phyloP scores from a whole-genome alignment of 306 rosid species.

The Albizia julibrissin region DNA sequence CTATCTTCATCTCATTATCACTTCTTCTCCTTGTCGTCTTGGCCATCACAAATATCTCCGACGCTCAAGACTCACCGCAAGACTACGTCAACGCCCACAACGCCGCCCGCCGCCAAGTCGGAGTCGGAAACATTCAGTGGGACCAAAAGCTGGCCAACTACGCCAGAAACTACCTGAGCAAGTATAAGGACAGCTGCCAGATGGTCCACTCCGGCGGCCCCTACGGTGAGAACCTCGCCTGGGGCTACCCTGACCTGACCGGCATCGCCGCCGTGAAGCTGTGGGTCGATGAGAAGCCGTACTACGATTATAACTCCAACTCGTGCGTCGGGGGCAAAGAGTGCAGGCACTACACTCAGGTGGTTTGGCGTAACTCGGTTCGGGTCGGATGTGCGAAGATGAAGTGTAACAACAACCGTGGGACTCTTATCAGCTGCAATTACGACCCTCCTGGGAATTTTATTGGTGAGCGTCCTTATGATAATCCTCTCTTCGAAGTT shows the following conservation, averaged over 20 bases:
- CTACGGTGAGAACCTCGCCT: constrained; percentile 14
- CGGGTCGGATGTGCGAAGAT: constrained; percentile 42
- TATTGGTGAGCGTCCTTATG: constrained; percentile 4
- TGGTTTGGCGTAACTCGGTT: constrained; percentile 36
- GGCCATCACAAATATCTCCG: background rate
- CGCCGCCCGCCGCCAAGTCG: constrained; percentile 17
- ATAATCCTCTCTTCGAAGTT: background rate
- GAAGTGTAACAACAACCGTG: constrained; percentile 12
- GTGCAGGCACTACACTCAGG: constrained; percentile 47
- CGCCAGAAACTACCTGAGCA: background rate
- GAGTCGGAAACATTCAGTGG: background rate
- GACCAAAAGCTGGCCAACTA: background rate
- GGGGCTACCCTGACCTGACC: background rate
- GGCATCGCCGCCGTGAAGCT: background rate
- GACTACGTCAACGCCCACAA: constrained; percentile 46
- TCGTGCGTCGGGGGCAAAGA: background rate
- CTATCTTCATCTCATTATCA: background rate
- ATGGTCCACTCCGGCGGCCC: constrained; percentile 16
- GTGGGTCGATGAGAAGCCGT: constrained; percentile 1
- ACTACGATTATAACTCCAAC: background rate
- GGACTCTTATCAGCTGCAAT: constrained; percentile 32
- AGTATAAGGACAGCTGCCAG: background rate
- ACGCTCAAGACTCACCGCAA: constrained; percentile 44
- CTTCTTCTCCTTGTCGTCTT: background rate
- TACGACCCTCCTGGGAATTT: constrained; percentile 39